These are phyloP conservation scores for Schrenkiella parvula DNA, from an alignment of 345 rosid species.

Conservation along the genomic window DNA sequence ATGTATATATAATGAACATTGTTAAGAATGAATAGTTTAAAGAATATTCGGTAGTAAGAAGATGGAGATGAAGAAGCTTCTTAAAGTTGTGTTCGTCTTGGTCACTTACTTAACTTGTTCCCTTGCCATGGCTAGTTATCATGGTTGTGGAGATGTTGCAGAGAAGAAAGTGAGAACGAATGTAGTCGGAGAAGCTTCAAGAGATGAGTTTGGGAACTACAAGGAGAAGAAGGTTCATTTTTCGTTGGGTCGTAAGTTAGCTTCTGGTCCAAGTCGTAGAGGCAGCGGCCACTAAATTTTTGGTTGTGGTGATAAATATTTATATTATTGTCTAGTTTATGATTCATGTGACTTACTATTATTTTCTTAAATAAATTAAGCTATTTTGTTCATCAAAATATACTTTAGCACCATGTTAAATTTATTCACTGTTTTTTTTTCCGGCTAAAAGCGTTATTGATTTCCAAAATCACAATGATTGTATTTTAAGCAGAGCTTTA, in stretches of 20 bases:
- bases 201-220: not conserved
- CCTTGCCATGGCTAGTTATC: constrained; percentile 2
- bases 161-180: not conserved
- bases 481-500: not conserved
- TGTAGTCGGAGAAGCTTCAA: not conserved
- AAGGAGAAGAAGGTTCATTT: not conserved
- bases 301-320: not conserved
- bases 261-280: constrained; percentile 30
- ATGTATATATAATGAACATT: not conserved
- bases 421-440: too few relatives aligned
- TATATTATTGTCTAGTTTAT: not conserved
- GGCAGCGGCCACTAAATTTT: constrained; percentile 11
- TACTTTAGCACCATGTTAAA: too few relatives aligned
- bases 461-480: not conserved
- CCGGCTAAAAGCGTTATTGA: too few relatives aligned
- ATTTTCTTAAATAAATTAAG: too few relatives aligned
- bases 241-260: constrained; percentile 8
- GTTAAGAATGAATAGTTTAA: not conserved
- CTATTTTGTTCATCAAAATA: too few relatives aligned
- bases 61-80: constrained; percentile 11
- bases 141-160: not conserved
- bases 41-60: not conserved
- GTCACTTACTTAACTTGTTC: constrained; percentile 4
- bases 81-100: not conserved
- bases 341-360: too few relatives aligned